Conservation (phyloP, 306 rosid genomes). For the Cucumis hystrix region DNA sequence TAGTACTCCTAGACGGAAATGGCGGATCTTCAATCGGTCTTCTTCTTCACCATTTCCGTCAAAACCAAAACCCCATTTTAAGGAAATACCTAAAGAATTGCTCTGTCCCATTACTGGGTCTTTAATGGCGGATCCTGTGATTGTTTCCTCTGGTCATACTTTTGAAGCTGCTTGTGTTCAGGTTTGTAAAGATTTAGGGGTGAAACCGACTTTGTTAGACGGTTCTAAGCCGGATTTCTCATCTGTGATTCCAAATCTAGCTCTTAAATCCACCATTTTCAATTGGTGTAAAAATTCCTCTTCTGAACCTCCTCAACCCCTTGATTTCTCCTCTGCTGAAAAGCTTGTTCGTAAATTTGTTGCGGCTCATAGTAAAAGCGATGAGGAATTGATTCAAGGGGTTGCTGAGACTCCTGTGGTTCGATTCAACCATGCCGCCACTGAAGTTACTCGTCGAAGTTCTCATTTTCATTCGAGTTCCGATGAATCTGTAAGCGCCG, state of each 20-base stretch:
- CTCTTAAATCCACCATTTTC: conserved; percentile 62
- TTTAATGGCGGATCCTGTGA: conserved; percentile 84
- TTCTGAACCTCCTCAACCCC: conserved; percentile 20
- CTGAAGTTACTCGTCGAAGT: conserved; percentile 19
- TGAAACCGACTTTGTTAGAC: conserved; percentile 40
- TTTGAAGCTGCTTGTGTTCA: conserved; percentile 53
- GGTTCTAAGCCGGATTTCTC: conserved; percentile 60
- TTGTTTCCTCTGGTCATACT: conserved; percentile 84
- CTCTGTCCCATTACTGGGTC: conserved; percentile 61
- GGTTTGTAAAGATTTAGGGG: conserved; percentile 36
- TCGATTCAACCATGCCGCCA: conserved; percentile 27
- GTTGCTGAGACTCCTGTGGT: conserved; percentile 18
- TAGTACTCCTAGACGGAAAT: conserved; percentile 28
- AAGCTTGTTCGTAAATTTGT: conserved; percentile 30
- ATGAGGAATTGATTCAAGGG: conserved; percentile 14
- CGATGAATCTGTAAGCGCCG: conserved; percentile 30
- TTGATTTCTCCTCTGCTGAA: conserved; percentile 18
- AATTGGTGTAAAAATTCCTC: conserved; percentile 46
- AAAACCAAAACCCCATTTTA: conserved; percentile 20
- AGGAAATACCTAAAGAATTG: conserved; percentile 51
- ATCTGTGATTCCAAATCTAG: conserved; percentile 63
- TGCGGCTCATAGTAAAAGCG: conserved; percentile 2
- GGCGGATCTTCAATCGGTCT: conserved; percentile 46
- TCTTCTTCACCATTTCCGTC: conserved; percentile 17
- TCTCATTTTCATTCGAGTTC: conserved; percentile 32